Evolutionary conservation across 352 stramenopile species (phyloP).

Genomic region (Globisporangium viniferum): DNA sequence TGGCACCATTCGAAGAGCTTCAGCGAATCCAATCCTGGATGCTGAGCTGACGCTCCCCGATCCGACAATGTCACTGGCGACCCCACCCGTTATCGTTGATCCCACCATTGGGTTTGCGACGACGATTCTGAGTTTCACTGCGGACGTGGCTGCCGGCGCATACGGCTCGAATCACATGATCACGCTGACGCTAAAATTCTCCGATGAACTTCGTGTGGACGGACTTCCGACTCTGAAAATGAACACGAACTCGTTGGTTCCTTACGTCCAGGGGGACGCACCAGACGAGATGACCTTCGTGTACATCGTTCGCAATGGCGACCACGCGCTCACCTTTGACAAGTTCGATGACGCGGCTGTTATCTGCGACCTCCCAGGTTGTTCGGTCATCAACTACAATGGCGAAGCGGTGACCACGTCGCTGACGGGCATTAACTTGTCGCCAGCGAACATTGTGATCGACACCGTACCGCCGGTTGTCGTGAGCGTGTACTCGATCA

Average conservation of each 20-base stretch:
- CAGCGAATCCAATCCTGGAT: constrained; percentile 45
- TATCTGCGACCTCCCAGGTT: constrained; percentile 37
- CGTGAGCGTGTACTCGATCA: constrained; percentile 60
- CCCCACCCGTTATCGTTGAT: constrained; percentile 49
- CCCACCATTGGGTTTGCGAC: constrained; percentile 37
- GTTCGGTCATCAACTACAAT: constrained; percentile 76
- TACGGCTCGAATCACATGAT: constrained; percentile 80
- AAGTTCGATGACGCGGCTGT: constrained; percentile 57
- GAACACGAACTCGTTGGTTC: constrained; percentile 51
- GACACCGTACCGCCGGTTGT: constrained; percentile 56
- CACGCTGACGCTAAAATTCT: constrained; percentile 61
- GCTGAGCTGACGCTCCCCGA: constrained; percentile 49
- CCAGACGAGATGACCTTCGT: constrained; percentile 61
- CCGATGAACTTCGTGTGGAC: constrained; percentile 68
- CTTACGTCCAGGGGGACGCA: constrained; percentile 52
- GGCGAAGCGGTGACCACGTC: constrained; percentile 30
- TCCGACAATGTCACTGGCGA: constrained; percentile 36
- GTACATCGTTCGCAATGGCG: constrained; percentile 57
- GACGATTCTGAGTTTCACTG: constrained; percentile 38
- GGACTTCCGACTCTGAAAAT: constrained; percentile 51
- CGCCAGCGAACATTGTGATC: constrained; percentile 51
- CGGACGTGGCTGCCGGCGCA: constrained; percentile 42
- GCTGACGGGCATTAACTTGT: constrained; percentile 38
- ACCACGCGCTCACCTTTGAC: constrained; percentile 40
- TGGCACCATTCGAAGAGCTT: constrained; percentile 55